A percentile compares a stretch with the other conserved stretches of the same genome.
Conservation (phyloP, 306 rosid genomes). For the Lathyrus tuberosus region DNA sequence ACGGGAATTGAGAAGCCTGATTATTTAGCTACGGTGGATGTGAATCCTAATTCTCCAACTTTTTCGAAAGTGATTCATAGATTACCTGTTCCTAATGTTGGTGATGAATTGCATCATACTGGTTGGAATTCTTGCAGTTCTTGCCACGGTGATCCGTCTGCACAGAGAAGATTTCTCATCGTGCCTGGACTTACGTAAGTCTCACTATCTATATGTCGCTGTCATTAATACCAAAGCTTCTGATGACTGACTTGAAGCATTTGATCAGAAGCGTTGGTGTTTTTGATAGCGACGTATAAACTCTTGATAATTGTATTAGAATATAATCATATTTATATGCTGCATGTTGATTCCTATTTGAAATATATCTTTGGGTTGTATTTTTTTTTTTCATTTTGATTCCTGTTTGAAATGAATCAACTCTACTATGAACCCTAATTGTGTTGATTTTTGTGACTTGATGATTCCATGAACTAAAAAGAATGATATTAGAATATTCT, state of each 20-base stretch:
- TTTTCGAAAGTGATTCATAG: constrained; percentile 84
- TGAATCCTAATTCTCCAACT: constrained; percentile 85
- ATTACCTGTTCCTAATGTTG: constrained; percentile 60
- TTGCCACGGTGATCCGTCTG: constrained; percentile 87
- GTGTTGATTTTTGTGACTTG: neutral
- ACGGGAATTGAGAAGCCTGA: constrained; percentile 91
- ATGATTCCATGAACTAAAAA: neutral
- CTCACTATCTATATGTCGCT: neutral
- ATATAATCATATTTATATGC: too few relatives aligned
- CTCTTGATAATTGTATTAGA: too few relatives aligned
- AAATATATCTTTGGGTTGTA: too few relatives aligned
- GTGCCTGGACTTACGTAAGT: constrained; percentile 75
- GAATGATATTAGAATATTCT: neutral
- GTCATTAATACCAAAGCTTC: too few relatives aligned
- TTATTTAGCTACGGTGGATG: constrained; percentile 88
- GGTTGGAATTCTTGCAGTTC: constrained; percentile 99
- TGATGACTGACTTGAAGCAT: too few relatives aligned
- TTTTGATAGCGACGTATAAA: too few relatives aligned
- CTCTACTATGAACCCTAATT: neutral
- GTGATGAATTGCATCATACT: constrained; percentile 89
- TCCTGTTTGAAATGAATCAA: too few relatives aligned
- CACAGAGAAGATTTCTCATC: constrained; percentile 63
- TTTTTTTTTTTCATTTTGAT: too few relatives aligned
- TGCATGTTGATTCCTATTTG: too few relatives aligned
- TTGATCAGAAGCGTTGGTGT: too few relatives aligned